Base-by-base conservation (phyloP, 2,329 filamentous ascomycete species). In the Paecilomyces formosus region DNA sequence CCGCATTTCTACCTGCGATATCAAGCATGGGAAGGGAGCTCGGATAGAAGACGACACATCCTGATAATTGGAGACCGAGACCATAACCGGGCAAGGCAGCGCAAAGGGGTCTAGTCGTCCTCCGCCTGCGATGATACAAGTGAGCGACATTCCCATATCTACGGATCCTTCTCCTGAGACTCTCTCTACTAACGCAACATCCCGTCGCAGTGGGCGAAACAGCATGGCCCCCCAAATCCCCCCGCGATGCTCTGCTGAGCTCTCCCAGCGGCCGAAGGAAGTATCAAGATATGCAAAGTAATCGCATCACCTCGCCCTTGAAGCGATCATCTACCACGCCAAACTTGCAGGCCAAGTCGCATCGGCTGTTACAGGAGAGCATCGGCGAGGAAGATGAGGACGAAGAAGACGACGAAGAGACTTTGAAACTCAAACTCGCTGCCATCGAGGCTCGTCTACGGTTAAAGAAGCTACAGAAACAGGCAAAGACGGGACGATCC, bases 361-460 rank as follows among this genome's bases (percentile, higher is more conserved):
- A 65, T 21, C 67, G 69, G 21, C 64, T 72, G n/a, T 58, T 74
- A 63, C 68, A 59, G 55, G 71, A 69, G 49, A 68, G 63, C 21
- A 58, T 67, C 54, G 72, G 76, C 55, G 76, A 74, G 4, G 76
- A 79, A 3, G 81, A 85, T 9, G 85, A 87, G 0, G 88, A 90
- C 3, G 88, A 81, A 8, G 82, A 85, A n/a, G 84, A 95, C 6
- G 92, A 96, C 65, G 93, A 97, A 72, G 92, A 97, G 78, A 95
- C 86, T 1, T 76, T 97, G 33, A 85, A 95, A 69, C 78, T 99
- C 62, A 87, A 96, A 71, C 78, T 97, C 4, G 87, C 92, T 63
- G 91, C 90, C 57, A 96, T 99, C 59, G 88, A 97, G 73, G 91
- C 92, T 6, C 87, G 88, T 60, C 76, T 97, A 56, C 94, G 88